These are phyloP conservation scores for Kurtzmaniella fragi DNA, from an alignment of 805 yeast genomes.

Conservation along the genomic window DNA sequence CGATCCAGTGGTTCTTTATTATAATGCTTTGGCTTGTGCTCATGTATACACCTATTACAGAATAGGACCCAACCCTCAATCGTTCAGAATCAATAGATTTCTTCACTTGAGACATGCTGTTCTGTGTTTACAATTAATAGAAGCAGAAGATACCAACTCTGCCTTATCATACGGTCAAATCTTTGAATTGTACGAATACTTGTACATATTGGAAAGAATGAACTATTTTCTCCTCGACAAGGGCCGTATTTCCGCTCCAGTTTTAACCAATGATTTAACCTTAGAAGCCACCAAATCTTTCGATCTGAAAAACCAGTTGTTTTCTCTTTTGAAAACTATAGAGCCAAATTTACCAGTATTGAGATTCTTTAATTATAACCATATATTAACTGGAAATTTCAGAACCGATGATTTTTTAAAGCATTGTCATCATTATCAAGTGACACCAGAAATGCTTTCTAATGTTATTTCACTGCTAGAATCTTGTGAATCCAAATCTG, in stretches of 20 bases:
- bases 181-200: conserved; percentile 26
- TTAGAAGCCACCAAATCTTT: neutral
- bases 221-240: conserved; percentile 15
- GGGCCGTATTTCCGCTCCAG: conserved; percentile 5
- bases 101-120: conserved; percentile 23
- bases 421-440: neutral
- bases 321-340: neutral
- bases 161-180: conserved; percentile 14
- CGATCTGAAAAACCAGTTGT: conserved; percentile 1
- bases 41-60: conserved; percentile 29
- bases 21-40: conserved; percentile 20
- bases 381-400: neutral
- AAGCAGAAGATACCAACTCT: conserved; percentile 1
- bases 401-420: neutral
- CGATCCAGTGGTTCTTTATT: conserved; percentile 17
- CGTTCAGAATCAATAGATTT: conserved; percentile 11
- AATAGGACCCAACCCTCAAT: conserved; percentile 5
- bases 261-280: neutral
- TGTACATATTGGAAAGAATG: conserved; percentile 24
- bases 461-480: neutral
- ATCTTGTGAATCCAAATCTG: neutral
- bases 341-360: neutral
- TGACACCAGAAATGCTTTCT: neutral
- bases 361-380: conserved; percentile 1
- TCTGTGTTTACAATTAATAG: conserved; percentile 26